Conservation (phyloP, 2,329 filamentous ascomycete genomes). For the Knufia petricola region DNA sequence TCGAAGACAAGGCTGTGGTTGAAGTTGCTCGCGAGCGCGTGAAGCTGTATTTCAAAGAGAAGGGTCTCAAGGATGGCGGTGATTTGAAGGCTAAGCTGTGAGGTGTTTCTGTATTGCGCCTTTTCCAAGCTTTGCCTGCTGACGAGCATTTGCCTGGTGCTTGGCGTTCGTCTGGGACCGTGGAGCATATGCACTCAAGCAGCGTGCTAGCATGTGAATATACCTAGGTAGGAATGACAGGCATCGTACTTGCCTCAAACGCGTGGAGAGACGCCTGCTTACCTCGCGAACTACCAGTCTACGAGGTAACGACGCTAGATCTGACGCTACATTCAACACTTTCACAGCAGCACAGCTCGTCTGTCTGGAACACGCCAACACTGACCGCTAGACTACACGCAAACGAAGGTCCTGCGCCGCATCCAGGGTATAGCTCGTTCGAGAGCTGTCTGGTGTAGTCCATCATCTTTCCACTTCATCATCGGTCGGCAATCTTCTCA, state of each 20-base stretch:
- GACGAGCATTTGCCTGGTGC: too few relatives aligned
- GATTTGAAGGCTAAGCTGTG: conserved; percentile 22
- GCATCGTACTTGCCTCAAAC: too few relatives aligned
- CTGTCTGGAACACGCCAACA: not conserved
- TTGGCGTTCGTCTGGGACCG: too few relatives aligned
- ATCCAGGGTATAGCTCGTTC: not conserved
- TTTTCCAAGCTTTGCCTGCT: not conserved
- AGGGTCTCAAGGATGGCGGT: conserved; percentile 26
- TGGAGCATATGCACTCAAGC: too few relatives aligned
- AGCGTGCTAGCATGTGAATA: too few relatives aligned
- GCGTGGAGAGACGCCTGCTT: too few relatives aligned
- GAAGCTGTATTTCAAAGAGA: conserved; percentile 59
- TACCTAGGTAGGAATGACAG: too few relatives aligned
- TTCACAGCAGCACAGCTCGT: not conserved
- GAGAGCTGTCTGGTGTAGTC: too few relatives aligned
- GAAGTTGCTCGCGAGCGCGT: conserved; percentile 63
- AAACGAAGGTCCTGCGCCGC: not conserved
- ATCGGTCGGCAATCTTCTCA: too few relatives aligned
- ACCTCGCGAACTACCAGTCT: too few relatives aligned
- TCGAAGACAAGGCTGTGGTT: conserved; percentile 70
- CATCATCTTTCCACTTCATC: too few relatives aligned
- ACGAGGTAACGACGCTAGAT: too few relatives aligned
- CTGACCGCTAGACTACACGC: not conserved
- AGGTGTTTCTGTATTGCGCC: not conserved
- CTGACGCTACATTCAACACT: not conserved